phyloP scores from a whole-genome alignment of 116 monocot genomes.

The Phalaenopsis hybrid region DNA sequence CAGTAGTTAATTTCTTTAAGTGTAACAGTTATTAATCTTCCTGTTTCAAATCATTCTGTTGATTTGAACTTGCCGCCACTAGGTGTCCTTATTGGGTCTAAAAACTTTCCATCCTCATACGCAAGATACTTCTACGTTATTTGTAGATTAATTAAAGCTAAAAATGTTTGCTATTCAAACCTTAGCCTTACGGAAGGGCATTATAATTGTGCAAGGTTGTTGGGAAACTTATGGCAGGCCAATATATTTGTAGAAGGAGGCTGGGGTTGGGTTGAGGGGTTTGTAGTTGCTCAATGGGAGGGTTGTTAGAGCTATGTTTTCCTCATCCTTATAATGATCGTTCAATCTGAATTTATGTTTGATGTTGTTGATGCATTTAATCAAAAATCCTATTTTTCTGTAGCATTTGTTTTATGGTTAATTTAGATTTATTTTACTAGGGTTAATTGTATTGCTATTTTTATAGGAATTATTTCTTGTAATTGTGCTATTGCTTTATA shows the following conservation, averaged over 20 bases:
- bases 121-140: background rate
- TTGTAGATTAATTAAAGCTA: background rate
- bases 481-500: background rate
- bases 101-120: background rate
- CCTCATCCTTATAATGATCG: background rate
- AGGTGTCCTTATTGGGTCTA: background rate
- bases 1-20: background rate
- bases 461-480: background rate
- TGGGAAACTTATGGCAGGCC: background rate
- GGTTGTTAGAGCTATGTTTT: background rate
- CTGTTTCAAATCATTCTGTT: background rate
- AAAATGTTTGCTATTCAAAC: background rate
- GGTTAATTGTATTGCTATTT: background rate
- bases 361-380: background rate
- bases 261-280: background rate
- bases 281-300: background rate
- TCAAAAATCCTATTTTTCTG: background rate
- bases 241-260: background rate
- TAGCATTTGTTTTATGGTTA: background rate
- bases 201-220: too few relatives aligned
- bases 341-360: background rate
- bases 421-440: background rate
- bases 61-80: background rate
- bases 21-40: background rate
- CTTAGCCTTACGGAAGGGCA: too few relatives aligned